Evolutionary conservation across 176 grass and related monocot species (phyloP).

Genomic region (Puccinellia tenuiflora): DNA sequence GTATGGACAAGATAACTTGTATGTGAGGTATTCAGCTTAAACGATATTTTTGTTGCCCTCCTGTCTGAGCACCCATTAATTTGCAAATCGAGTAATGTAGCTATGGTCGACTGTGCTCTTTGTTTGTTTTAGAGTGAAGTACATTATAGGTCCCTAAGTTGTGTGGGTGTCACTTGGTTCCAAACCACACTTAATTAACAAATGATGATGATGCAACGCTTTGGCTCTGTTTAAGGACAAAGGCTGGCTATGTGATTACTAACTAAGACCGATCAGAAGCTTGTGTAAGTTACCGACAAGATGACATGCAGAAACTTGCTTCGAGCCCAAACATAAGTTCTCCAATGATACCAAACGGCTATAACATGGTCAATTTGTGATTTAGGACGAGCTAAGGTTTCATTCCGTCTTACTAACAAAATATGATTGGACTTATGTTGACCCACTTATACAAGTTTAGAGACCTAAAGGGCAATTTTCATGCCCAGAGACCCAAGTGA

Average conservation of each 20-base stretch:
- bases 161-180: background rate
- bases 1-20: background rate
- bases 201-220: background rate
- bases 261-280: background rate
- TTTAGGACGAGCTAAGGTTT: background rate
- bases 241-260: background rate
- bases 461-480: background rate
- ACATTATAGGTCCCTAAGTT: background rate
- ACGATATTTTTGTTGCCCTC: background rate
- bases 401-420: background rate
- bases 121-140: slow-evolving; percentile 2
- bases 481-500: background rate
- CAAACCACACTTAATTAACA: background rate
- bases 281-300: background rate
- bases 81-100: background rate
- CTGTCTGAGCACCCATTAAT: background rate
- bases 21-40: background rate
- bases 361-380: background rate
- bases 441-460: background rate
- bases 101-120: slow-evolving; percentile 5
- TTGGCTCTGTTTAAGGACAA: background rate
- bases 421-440: slow-evolving; percentile 4
- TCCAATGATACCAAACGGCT: background rate
- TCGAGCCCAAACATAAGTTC: background rate
- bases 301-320: background rate